These are phyloP conservation scores for Pythium dissotocum DNA, from an alignment of 352 stramenopile genomes.

Conservation along the genomic window DNA sequence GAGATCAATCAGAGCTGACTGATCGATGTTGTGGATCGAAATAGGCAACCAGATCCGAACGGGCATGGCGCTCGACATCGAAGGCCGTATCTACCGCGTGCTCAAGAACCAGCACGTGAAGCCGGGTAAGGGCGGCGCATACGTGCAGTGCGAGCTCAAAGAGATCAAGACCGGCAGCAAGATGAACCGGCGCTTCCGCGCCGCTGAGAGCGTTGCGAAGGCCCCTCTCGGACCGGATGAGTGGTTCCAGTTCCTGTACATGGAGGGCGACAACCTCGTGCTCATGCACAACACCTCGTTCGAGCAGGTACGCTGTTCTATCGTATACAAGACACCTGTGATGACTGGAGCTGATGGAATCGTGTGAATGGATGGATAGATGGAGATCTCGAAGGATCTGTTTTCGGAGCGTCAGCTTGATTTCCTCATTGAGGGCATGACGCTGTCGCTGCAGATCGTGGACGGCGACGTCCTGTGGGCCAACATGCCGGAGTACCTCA, in stretches of 20 bases:
- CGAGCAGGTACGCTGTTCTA: conserved; percentile 56
- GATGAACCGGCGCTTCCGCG: conserved; percentile 81
- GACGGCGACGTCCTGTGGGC: conserved; percentile 83
- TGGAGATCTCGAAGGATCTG: conserved; percentile 69
- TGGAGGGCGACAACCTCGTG: conserved; percentile 73
- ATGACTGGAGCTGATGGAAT: neutral
- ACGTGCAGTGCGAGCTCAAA: conserved; percentile 83
- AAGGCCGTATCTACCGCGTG: conserved; percentile 84
- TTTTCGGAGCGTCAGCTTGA: conserved; percentile 77
- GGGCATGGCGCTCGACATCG: conserved; percentile 82
- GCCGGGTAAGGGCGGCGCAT: conserved; percentile 81
- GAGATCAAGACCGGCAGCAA: conserved; percentile 87
- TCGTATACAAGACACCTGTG: too few species aligned
- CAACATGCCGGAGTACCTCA: conserved; percentile 85
- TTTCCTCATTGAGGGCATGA: conserved; percentile 79
- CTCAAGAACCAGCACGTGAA: conserved; percentile 87
- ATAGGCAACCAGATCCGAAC: conserved; percentile 81
- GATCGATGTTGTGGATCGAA: neutral
- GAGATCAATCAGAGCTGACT: neutral
- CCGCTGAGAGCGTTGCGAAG: conserved; percentile 79
- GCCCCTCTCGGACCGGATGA: conserved; percentile 71
- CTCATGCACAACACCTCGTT: conserved; percentile 84
- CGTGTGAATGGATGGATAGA: conserved; percentile 30
- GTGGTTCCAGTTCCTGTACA: conserved; percentile 84
- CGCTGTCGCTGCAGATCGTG: conserved; percentile 81